phyloP scores from a whole-genome alignment of 352 stramenopile genomes.

The Plasmopara viticola region DNA sequence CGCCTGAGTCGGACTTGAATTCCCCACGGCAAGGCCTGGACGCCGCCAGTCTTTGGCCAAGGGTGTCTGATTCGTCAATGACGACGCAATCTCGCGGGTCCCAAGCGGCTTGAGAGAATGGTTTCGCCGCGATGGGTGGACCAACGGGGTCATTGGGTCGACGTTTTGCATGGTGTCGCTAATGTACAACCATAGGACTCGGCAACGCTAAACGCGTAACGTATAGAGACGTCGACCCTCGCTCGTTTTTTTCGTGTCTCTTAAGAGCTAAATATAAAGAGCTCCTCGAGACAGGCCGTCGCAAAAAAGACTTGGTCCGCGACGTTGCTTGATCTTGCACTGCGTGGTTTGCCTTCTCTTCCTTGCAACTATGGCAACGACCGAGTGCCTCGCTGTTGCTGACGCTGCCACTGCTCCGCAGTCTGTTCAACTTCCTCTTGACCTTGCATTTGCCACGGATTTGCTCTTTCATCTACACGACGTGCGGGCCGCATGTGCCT shows the following conservation, averaged over 20 bases:
- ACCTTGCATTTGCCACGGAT: constrained; percentile 65
- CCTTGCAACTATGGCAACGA: too few species aligned
- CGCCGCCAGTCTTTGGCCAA: not conserved
- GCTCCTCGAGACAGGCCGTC: constrained; percentile 1
- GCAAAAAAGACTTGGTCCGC: not conserved
- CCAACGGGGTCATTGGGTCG: constrained; percentile 3
- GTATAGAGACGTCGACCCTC: too few species aligned
- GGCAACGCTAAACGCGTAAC: too few species aligned
- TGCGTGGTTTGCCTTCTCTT: too few species aligned
- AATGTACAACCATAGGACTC: too few species aligned
- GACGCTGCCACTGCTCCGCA: not conserved
- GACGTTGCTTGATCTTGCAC: not conserved
- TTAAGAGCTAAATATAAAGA: not conserved
- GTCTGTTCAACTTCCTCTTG: constrained; percentile 7
- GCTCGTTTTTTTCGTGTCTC: too few species aligned
- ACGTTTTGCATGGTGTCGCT: not conserved
- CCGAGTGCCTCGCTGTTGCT: not conserved
- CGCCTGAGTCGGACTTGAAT: not conserved
- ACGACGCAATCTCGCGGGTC: not conserved
- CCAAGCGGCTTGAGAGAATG: constrained; percentile 19
- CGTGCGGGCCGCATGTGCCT: constrained; percentile 38
- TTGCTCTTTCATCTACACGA: constrained; percentile 76
- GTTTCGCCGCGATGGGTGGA: constrained; percentile 13
- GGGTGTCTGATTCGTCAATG: not conserved
- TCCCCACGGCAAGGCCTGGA: not conserved